Evolutionary conservation across 306 rosid species (phyloP).

Genomic region (Fragaria vesca): DNA sequence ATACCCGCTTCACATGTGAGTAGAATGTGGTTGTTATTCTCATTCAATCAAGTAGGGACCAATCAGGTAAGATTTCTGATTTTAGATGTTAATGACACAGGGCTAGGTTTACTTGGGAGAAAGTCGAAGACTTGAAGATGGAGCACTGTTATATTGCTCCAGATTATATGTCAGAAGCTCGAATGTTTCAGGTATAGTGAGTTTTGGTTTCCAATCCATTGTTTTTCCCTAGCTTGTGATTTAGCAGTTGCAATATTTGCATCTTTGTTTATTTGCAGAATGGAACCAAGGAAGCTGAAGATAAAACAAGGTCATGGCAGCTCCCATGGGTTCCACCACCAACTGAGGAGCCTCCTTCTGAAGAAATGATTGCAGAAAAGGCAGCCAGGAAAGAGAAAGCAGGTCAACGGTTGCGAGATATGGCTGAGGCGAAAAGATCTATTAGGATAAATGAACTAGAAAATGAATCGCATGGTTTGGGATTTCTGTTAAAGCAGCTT

Average conservation of each 20-base stretch:
- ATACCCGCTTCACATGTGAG: conserved; percentile 90
- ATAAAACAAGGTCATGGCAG: conserved; percentile 91
- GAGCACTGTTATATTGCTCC: conserved; percentile 86
- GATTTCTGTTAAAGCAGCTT: conserved; percentile 80
- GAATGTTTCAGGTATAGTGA: conserved; percentile 65
- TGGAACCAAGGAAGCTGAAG: conserved; percentile 77
- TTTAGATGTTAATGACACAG: conserved; percentile 37
- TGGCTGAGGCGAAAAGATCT: conserved; percentile 97
- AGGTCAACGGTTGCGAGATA: conserved; percentile 94
- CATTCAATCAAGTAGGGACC: conserved; percentile 22
- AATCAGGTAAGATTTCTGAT: conserved; percentile 12
- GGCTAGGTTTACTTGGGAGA: conserved; percentile 93
- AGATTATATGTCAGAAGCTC: conserved; percentile 73
- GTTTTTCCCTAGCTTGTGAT: conserved; percentile 17
- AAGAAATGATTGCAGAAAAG: conserved; percentile 97
- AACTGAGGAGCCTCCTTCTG: conserved; percentile 88
- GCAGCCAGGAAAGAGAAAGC: conserved; percentile 91
- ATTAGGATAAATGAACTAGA: conserved; percentile 92
- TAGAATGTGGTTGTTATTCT: conserved; percentile 27
- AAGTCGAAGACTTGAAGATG: conserved; percentile 95
- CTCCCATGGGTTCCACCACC: conserved; percentile 99
- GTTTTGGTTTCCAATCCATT: conserved; percentile 21
- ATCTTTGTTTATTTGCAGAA: conserved; percentile 38
- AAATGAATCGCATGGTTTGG: conserved; percentile 78
- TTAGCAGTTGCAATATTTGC: conserved; percentile 9